Conservation (phyloP, 495 filamentous ascomycete genomes). For the Astrocystis sublimbata region DNA sequence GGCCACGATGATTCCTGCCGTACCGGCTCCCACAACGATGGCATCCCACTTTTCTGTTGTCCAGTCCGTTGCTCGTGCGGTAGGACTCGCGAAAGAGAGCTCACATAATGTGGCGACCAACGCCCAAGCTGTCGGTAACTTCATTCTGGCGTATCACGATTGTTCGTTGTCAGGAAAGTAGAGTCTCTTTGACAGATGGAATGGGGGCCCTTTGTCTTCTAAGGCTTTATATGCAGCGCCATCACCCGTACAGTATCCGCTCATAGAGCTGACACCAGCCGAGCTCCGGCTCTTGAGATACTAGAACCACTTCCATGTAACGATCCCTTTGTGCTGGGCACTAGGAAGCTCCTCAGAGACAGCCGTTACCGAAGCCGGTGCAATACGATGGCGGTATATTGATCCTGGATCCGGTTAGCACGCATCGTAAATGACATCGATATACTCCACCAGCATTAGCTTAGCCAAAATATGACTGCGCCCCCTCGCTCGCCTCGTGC, state of each 20-base stretch:
- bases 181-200: background rate
- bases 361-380: background rate
- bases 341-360: background rate
- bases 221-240: background rate
- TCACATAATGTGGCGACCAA: background rate
- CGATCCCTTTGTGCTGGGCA: background rate
- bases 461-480: too few relatives aligned
- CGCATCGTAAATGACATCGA: background rate
- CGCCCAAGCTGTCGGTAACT: background rate
- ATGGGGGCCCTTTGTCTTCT: background rate
- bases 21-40: conserved; percentile 83
- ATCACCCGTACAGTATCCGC: too few relatives aligned
- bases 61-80: conserved; percentile 23
- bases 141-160: conserved; percentile 2
- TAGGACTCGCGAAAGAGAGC: conserved; percentile 2
- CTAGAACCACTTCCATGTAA: background rate
- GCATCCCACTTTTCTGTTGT: conserved; percentile 33
- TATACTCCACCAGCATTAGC: too few relatives aligned
- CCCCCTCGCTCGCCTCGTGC: too few relatives aligned
- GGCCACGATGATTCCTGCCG: conserved; percentile 84
- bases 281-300: background rate
- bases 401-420: background rate
- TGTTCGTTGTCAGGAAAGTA: background rate
- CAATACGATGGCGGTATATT: background rate
- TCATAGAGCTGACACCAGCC: background rate